Percentiles rank a stretch among this genome's conserved stretches.
phyloP scores from a whole-genome alignment of 495 filamentous ascomycete species.

The Lophium mytilinum region DNA sequence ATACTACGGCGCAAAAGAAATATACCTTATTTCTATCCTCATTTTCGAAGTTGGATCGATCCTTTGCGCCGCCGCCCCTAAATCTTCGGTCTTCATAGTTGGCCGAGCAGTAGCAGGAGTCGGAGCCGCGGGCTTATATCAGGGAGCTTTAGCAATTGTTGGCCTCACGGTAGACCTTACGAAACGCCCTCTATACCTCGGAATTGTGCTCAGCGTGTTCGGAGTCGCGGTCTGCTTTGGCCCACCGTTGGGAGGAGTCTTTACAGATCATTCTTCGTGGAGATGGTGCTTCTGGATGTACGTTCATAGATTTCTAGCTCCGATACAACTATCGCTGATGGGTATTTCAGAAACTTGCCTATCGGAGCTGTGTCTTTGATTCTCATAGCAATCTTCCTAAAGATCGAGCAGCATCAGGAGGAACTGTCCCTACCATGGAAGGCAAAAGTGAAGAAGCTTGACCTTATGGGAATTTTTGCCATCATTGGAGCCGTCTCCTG shows the following conservation, averaged over 20 bases:
- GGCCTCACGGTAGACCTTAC: not conserved
- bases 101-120: conserved; percentile 39
- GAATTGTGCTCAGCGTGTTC: conserved; percentile 24
- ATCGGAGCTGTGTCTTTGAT: conserved; percentile 22
- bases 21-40: conserved; percentile 16
- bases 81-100: conserved; percentile 40
- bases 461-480: not conserved
- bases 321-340: conserved; percentile 10
- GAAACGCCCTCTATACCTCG: conserved; percentile 9
- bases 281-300: conserved; percentile 18
- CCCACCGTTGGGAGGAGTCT: conserved; percentile 23
- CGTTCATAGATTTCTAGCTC: not conserved
- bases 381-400: not conserved
- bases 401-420: not conserved
- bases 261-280: conserved; percentile 25
- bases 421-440: conserved; percentile 12
- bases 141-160: conserved; percentile 10
- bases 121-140: conserved; percentile 9
- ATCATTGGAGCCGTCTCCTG: not conserved
- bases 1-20: conserved; percentile 21
- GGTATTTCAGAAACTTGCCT: conserved; percentile 9
- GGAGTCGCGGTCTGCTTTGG: conserved; percentile 26
- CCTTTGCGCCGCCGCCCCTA: conserved; percentile 37
- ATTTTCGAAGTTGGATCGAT: conserved; percentile 38
- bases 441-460: conserved; percentile 2